Base-by-base conservation (phyloP, 768 basidiomycete species). In the Dentipellis sp. region DNA sequence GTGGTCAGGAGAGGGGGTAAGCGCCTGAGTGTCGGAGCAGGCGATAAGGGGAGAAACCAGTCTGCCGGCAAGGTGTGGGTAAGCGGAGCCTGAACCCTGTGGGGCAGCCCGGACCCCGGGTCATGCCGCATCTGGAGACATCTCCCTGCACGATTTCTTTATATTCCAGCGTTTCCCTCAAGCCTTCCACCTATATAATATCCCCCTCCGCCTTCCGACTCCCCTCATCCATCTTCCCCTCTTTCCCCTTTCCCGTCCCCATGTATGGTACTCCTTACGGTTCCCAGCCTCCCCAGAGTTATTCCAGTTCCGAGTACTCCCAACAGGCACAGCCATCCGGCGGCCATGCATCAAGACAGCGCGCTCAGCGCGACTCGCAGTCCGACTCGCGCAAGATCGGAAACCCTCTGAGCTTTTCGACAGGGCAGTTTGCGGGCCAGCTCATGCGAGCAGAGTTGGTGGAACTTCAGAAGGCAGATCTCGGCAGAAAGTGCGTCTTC, bases 401-500 rank as follows among this genome's bases (percentile, higher is more conserved):
- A 21, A 53, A 53, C 23, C 65, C 63, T 16, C 62, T 68, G 52
- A 51, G 57, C 17, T 70, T 68, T 29, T 51, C 60, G 19, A 60
- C 60, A 14, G 69, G 69, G 16, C 69, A 68, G 53, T 66, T 68
- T 55, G 56, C 60, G 45, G 69, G 69, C 22, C 63, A 62, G 56
- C 64, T 64, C 8, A 60, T 68, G 22, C 56, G 64, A 17, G 64
- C 64, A 40, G 56, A 65, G 54, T 61, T 58, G 54, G 52, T 60
- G 56, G 69, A 65, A 48, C 35, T 61, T 34, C 69, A 70, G 58
- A 70, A 68, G 51, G 67, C 69, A 8, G 67, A 70, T 63, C 60
- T 70, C 14, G 69, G 68, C 1, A 54, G 69, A 40, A 70, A 70
- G 69, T 68, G 51, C 45, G 65, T 62, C 42, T 17, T 38, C 7